Base-by-base conservation (phyloP, 2,329 filamentous ascomycete genomes). In the Clonostachys rosea region DNA sequence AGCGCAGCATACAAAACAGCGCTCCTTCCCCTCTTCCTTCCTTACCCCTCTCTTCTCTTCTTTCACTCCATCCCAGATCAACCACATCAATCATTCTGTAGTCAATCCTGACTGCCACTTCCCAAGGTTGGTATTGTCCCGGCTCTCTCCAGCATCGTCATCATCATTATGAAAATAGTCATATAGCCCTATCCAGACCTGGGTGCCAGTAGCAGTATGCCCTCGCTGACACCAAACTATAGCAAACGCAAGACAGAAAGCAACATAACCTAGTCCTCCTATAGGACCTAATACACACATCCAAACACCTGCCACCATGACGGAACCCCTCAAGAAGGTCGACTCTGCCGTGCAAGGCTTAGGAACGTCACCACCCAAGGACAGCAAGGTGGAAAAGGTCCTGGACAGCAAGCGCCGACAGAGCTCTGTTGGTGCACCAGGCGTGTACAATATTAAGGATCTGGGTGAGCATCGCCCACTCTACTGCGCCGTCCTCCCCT, bases 301-400 rank as follows among this genome's bases (percentile, higher is more conserved):
- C 51, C 49, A 47, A 43, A 48, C 50, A 57, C 37, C 52, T 45
- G 44, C 47, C 54, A 64, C 47, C 59, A 69, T 69, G 66, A 59
- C 65, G 52, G 66, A 69, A 67, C 80, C 86, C 61, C 81, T 95
- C 65, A 79, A 81, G 71, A 95, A 95, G 77, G 84, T 96, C 74
- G 91, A 96, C 71, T 96, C 91, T 50, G 90, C 89, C 74, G 83
- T 95, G 63, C 84, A 90, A 65, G 89, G 89, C 69, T 70, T 91
- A 59, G 79, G 82, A 56, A 78, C 80, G 59, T 84, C 84, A 49
- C 79, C 86, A 34, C 75, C 79, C 49, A 80, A 84, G 64, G 24
- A 30, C 24, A 9, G 8, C 9, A 30, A 30, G 24, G 24, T 30
- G 24, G 84, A 90, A 66, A 81, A 79, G 63, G 24, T 30, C 24